A percentile compares a stretch with the other conserved stretches of the same genome.
Evolutionary conservation across 208 protist genomes (phyloP).

Genomic region (Entamoeba dispar): DNA sequence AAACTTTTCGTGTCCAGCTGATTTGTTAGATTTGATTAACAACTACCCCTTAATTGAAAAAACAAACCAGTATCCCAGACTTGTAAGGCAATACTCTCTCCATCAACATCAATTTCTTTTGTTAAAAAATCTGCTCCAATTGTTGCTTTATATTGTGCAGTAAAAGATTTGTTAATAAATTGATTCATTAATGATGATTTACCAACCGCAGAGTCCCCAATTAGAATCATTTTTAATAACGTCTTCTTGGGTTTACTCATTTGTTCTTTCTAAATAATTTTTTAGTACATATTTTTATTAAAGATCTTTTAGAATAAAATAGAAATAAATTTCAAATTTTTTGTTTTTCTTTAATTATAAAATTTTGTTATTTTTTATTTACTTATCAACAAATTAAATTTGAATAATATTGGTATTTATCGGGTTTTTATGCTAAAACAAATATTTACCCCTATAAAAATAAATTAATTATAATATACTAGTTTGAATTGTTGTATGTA

Average conservation of each 20-base stretch:
- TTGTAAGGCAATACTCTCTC: background rate
- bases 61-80: background rate
- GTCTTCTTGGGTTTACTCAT: background rate
- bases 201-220: background rate
- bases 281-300: too few relatives aligned
- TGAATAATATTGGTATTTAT: too few relatives aligned
- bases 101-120: background rate
- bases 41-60: background rate
- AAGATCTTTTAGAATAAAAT: too few relatives aligned
- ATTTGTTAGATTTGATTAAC: background rate
- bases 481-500: too few relatives aligned
- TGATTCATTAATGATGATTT: background rate
- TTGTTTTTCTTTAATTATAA: too few relatives aligned
- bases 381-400: too few relatives aligned
- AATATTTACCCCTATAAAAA: too few relatives aligned
- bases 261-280: too few relatives aligned
- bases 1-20: conserved; percentile 89
- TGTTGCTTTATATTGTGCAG: background rate
- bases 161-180: background rate
- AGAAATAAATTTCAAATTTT: too few relatives aligned
- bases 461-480: too few relatives aligned
- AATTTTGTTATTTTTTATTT: too few relatives aligned
- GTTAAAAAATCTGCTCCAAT: conserved; percentile 1
- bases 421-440: too few relatives aligned
- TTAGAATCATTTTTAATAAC: background rate